Evolutionary conservation across 2,329 filamentous ascomycete species (phyloP).

Genomic region (Diplocarpon rosae): DNA sequence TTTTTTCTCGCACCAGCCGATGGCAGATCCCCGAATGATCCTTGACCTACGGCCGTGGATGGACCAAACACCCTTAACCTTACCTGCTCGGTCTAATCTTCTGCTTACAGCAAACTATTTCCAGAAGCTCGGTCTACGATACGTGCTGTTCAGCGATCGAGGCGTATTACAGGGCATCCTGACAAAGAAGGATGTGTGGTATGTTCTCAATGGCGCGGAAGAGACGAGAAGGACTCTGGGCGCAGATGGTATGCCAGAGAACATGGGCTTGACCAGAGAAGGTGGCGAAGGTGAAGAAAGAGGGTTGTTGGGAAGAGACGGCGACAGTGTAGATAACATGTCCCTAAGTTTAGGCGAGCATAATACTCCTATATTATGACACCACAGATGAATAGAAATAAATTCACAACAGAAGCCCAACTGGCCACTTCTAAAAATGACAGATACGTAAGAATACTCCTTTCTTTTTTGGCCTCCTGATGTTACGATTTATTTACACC

Average conservation of each 20-base stretch:
- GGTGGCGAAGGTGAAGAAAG: conserved; percentile 32
- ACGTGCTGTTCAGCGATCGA: conserved; percentile 76
- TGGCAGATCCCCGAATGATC: conserved; percentile 64
- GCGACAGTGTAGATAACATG: conserved; percentile 18
- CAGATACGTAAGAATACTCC: too few species aligned
- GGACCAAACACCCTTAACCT: conserved; percentile 93
- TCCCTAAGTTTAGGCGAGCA: conserved; percentile 14
- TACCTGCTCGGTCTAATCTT: conserved; percentile 65
- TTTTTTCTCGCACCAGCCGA: conserved; percentile 74
- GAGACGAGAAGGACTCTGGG: conserved; percentile 38
- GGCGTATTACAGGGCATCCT: conserved; percentile 74
- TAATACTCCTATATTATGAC: conserved; percentile 21
- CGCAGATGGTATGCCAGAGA: conserved; percentile 27
- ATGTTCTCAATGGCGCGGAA: conserved; percentile 71
- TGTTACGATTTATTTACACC: too few species aligned
- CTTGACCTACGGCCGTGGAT: conserved; percentile 94
- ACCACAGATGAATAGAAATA: conserved; percentile 5
- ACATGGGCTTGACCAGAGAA: conserved; percentile 31
- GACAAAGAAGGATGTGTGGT: conserved; percentile 98
- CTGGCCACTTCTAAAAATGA: not conserved
- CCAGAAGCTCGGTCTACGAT: conserved; percentile 83
- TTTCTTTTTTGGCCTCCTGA: too few species aligned
- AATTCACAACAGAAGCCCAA: not conserved
- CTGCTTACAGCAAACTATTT: conserved; percentile 88
- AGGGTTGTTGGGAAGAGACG: conserved; percentile 32